phyloP scores from a whole-genome alignment of 1,284 basidiomycete species.

The Irpex lacteus region DNA sequence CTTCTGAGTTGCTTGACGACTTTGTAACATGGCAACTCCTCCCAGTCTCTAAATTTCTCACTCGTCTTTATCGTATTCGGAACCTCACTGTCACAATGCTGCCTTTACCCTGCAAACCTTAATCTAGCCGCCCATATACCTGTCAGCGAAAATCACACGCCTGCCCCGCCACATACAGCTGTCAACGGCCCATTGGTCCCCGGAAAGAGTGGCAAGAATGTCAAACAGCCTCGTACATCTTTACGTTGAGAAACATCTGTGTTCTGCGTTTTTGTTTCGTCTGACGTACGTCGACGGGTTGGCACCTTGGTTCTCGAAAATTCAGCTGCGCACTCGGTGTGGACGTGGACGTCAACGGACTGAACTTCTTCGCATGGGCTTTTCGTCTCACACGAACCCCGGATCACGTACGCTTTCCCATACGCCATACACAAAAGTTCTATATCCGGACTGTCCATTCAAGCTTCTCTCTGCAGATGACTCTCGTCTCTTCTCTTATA shows the following conservation, averaged over 20 bases:
- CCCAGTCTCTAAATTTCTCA: background rate
- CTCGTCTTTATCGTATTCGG: background rate
- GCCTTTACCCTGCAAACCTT: background rate
- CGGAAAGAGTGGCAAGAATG: too few relatives aligned
- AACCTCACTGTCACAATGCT: background rate
- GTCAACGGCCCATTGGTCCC: background rate
- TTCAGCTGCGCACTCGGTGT: too few relatives aligned
- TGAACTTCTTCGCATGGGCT: background rate
- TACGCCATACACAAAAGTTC: too few relatives aligned
- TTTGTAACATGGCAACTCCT: background rate
- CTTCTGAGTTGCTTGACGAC: background rate
- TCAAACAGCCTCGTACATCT: too few relatives aligned
- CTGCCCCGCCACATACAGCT: background rate
- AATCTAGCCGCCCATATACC: background rate
- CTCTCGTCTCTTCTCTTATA: background rate
- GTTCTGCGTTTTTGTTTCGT: too few relatives aligned
- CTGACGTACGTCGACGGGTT: too few relatives aligned
- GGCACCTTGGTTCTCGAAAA: too few relatives aligned
- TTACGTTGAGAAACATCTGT: too few relatives aligned
- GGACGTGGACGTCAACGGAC: background rate
- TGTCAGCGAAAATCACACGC: too few relatives aligned
- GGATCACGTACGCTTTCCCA: background rate
- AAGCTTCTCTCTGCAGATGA: background rate
- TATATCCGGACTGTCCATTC: too few relatives aligned
- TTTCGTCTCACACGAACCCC: background rate